These are phyloP conservation scores for Ceratocystis ficicola DNA, from an alignment of 2,329 filamentous ascomycete genomes.

Conservation along the genomic window DNA sequence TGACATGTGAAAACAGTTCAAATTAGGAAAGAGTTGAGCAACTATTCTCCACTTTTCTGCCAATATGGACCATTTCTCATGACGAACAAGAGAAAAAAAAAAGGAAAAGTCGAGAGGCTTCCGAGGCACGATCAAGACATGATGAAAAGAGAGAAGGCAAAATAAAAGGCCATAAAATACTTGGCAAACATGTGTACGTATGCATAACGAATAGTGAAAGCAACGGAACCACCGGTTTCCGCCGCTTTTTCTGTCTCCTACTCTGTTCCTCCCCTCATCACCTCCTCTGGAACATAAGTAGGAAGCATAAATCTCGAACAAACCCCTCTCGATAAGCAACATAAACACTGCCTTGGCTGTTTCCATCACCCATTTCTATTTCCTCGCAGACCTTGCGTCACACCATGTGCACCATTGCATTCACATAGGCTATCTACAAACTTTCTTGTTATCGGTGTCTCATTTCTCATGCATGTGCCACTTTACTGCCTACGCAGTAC, in stretches of 20 bases:
- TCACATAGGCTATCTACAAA: background rate
- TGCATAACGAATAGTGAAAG: no score
- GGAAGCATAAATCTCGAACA: background rate
- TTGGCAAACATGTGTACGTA: no score
- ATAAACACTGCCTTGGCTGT: background rate
- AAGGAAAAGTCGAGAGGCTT: background rate
- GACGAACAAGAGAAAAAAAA: background rate
- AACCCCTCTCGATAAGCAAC: background rate
- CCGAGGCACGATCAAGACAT: background rate
- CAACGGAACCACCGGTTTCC: background rate
- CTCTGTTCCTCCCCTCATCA: background rate
- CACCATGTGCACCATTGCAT: background rate
- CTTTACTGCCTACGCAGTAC: background rate
- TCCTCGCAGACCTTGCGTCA: background rate
- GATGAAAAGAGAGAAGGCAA: background rate
- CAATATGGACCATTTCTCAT: background rate
- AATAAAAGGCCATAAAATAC: background rate
- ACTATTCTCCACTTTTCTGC: background rate
- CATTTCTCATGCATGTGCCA: background rate
- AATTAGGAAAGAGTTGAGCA: conserved; percentile 8
- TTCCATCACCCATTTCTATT: background rate
- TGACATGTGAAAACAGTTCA: conserved; percentile 23
- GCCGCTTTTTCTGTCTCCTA: background rate
- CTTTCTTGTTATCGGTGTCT: no score
- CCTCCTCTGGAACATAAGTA: background rate